A percentile compares a stretch with the other conserved stretches of the same genome.
These are phyloP conservation scores for Cymbidium sinense DNA, from an alignment of 106 monocot genomes.

Conservation along the genomic window DNA sequence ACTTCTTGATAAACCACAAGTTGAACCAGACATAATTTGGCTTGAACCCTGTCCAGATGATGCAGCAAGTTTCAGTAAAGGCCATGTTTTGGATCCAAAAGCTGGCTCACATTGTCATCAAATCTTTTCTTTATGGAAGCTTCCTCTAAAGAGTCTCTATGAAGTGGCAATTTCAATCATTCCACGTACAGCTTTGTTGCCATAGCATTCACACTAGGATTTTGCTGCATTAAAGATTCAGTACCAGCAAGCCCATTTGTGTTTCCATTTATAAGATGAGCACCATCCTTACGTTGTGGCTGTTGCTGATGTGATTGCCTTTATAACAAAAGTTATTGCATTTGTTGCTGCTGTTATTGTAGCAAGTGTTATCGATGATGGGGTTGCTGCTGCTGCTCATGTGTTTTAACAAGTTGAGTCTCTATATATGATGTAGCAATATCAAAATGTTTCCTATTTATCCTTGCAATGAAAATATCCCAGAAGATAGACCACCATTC, in stretches of 20 bases:
- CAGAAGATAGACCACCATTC: too few species aligned
- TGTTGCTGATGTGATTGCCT: conserved; percentile 45
- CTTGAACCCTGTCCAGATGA: conserved; percentile 64
- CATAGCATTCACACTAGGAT: conserved; percentile 66
- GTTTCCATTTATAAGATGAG: conserved; percentile 61
- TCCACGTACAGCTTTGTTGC: conserved; percentile 94
- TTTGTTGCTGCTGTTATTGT: conserved; percentile 30
- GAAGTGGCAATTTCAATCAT: conserved; percentile 58
- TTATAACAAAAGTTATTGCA: conserved; percentile 26
- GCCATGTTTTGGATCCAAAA: conserved; percentile 54
- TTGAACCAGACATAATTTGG: conserved; percentile 69
- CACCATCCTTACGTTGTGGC: conserved; percentile 54
- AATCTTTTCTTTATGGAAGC: conserved; percentile 73
- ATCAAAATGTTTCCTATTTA: too few species aligned
- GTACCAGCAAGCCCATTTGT: conserved; percentile 42
- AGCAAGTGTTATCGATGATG: conserved; percentile 31
- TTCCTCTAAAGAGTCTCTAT: conserved; percentile 64
- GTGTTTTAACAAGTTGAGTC: conserved; percentile 68
- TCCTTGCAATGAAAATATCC: too few species aligned
- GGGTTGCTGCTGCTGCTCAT: conserved; percentile 59
- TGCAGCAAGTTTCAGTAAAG: conserved; percentile 56
- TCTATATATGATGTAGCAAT: too few species aligned
- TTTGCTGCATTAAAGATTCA: conserved; percentile 59
- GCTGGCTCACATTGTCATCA: conserved; percentile 51
- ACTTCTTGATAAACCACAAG: conserved; percentile 55